phyloP scores from a whole-genome alignment of 73 alveolate genomes.

The Paramecium sexaurelia region DNA sequence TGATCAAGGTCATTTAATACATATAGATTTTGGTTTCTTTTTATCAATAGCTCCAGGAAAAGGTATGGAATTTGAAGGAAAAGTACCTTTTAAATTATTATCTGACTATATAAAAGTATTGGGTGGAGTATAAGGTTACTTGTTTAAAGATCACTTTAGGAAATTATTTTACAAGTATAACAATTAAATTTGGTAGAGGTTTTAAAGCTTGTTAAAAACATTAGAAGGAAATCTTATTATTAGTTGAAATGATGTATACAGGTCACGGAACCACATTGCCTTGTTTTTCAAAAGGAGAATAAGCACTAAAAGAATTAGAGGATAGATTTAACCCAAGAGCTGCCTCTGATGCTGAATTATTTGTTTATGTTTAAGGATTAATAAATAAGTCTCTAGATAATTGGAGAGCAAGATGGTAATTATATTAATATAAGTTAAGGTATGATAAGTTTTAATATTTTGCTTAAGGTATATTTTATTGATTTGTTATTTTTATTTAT shows the following conservation, averaged over 20 bases:
- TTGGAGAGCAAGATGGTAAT: slow-evolving; percentile 70
- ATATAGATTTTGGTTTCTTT: slow-evolving; percentile 96
- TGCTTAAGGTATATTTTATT: not conserved
- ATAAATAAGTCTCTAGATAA: slow-evolving; percentile 59
- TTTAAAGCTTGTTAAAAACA: slow-evolving; percentile 91
- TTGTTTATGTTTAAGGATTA: slow-evolving; percentile 33
- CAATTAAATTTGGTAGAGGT: slow-evolving; percentile 56
- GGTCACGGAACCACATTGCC: slow-evolving; percentile 93
- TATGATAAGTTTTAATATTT: not conserved
- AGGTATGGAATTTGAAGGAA: slow-evolving; percentile 63
- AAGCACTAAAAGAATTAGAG: slow-evolving; percentile 83
- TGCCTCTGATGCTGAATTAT: slow-evolving; percentile 20
- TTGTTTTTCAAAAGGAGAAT: slow-evolving; percentile 94
- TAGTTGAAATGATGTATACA: slow-evolving; percentile 96
- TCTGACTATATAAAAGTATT: slow-evolving; percentile 80
- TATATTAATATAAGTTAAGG: not conserved
- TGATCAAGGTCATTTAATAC: slow-evolving; percentile 92
- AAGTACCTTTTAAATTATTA: slow-evolving; percentile 64
- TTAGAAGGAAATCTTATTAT: slow-evolving; percentile 85
- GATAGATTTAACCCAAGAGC: slow-evolving; percentile 80
- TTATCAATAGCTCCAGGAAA: slow-evolving; percentile 97
- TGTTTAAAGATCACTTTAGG: slow-evolving; percentile 68
- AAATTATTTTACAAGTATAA: slow-evolving; percentile 36
- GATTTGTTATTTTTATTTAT: not conserved
- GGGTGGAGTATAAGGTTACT: slow-evolving; percentile 85